Evolutionary conservation across 1,284 basidiomycete species (phyloP).

Genomic region (Leccinum pseudoinsigne): DNA sequence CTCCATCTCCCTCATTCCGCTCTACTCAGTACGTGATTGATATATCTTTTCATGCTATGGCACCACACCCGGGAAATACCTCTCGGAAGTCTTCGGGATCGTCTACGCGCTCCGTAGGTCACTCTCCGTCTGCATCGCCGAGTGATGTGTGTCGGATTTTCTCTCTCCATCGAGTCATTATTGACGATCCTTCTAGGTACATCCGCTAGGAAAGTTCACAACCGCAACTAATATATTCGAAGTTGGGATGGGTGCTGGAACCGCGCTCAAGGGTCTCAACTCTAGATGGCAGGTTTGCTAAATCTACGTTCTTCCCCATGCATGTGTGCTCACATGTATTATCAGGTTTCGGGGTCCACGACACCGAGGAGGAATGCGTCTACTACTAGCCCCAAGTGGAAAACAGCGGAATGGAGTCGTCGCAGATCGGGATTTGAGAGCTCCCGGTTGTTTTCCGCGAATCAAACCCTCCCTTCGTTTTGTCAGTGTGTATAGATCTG

Average conservation of each 20-base stretch:
- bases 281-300: constrained; percentile 69
- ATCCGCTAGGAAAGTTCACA: constrained; percentile 45
- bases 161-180: constrained; percentile 7
- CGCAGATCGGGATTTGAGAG: too few species aligned
- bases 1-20: too few species aligned
- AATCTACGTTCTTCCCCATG: constrained; percentile 7
- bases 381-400: too few species aligned
- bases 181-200: constrained; percentile 1
- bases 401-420: too few species aligned
- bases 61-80: constrained; percentile 38
- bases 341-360: constrained; percentile 60
- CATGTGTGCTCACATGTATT: constrained; percentile 11
- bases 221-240: constrained; percentile 50
- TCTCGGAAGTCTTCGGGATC: constrained; percentile 68
- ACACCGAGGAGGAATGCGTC: constrained; percentile 33
- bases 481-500: too few species aligned
- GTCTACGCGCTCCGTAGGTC: constrained; percentile 59
- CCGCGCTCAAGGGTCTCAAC: constrained; percentile 52
- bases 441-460: too few species aligned
- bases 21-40: too few species aligned
- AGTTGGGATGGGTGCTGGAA: constrained; percentile 49
- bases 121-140: constrained; percentile 59
- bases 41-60: constrained; percentile 41
- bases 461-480: too few species aligned
- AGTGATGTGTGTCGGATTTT: constrained; percentile 43